A percentile compares a stretch with the other conserved stretches of the same genome.
Evolutionary conservation across 208 protist species (phyloP).

Genomic region (Herpetomonas samuelpessoai): DNA sequence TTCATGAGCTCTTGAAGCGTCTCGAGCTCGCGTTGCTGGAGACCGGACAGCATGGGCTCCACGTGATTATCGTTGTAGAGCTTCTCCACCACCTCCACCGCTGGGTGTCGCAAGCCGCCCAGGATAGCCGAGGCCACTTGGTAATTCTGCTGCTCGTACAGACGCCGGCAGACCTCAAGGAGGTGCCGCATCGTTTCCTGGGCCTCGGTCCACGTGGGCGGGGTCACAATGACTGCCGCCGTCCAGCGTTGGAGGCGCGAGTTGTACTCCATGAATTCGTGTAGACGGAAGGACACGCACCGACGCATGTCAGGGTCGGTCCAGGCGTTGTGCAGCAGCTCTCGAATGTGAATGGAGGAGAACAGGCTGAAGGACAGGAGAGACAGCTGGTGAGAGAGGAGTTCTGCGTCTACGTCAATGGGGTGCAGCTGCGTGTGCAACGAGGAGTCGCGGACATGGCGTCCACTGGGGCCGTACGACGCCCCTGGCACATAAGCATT

Average conservation of each 20-base stretch:
- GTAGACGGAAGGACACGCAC: constrained; percentile 36
- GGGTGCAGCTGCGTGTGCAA: background rate
- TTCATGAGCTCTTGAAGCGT: constrained; percentile 56
- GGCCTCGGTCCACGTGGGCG: constrained; percentile 35
- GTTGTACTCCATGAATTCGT: constrained; percentile 44
- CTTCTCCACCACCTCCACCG: constrained; percentile 29
- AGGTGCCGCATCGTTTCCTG: constrained; percentile 27
- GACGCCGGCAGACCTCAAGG: constrained; percentile 42
- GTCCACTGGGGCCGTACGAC: background rate
- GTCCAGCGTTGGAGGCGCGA: constrained; percentile 43
- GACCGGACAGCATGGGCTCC: constrained; percentile 26
- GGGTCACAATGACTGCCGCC: constrained; percentile 40
- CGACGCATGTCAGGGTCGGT: constrained; percentile 22
- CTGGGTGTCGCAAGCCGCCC: constrained; percentile 45
- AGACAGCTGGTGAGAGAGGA: constrained; percentile 45
- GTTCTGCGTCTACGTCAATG: constrained; percentile 24
- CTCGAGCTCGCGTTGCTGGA: constrained; percentile 31
- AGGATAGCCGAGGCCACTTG: constrained; percentile 58
- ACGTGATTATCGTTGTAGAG: constrained; percentile 23
- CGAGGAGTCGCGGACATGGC: background rate
- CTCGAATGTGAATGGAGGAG: constrained; percentile 40
- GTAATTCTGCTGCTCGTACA: constrained; percentile 75
- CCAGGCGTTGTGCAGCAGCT: constrained; percentile 73
- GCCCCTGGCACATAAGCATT: background rate
- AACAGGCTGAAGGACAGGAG: constrained; percentile 67